Conservation (phyloP, 2,329 filamentous ascomycete species). For the Pyricularia grisea region DNA sequence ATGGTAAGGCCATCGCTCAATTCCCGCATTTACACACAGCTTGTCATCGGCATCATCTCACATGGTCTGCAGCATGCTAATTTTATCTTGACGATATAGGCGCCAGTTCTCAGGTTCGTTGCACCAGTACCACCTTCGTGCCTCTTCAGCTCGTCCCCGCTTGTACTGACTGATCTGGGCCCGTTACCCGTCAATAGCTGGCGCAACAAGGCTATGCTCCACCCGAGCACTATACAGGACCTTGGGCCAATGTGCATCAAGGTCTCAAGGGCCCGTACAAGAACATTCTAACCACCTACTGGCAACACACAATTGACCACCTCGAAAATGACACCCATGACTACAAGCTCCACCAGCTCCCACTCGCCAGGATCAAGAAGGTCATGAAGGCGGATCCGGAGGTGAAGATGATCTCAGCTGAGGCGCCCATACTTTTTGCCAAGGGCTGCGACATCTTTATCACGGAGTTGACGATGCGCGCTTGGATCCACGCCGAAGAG, state of each 20-base stretch:
- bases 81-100: constrained; percentile 29
- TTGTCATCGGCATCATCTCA: neutral
- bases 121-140: constrained; percentile 4
- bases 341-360: constrained; percentile 96
- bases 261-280: constrained; percentile 87
- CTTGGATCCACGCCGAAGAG: constrained; percentile 98
- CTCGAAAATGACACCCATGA: constrained; percentile 93
- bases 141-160: neutral
- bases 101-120: constrained; percentile 58
- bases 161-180: neutral
- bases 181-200: constrained; percentile 43
- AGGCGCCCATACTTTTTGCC: constrained; percentile 94
- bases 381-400: constrained; percentile 99
- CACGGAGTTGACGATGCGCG: constrained; percentile 96
- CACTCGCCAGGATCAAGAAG: constrained; percentile 97
- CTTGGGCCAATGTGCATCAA: constrained; percentile 97
- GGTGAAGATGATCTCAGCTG: constrained; percentile 99
- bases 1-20: constrained; percentile 45
- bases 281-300: constrained; percentile 96
- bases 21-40: neutral
- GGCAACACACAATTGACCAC: constrained; percentile 96
- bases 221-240: constrained; percentile 87
- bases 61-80: neutral
- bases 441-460: constrained; percentile 99
- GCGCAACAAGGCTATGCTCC: constrained; percentile 81